A percentile compares a stretch with the other conserved stretches of the same genome.
Conservation (phyloP, 495 filamentous ascomycete species). For the Penicillium bovifimosum region DNA sequence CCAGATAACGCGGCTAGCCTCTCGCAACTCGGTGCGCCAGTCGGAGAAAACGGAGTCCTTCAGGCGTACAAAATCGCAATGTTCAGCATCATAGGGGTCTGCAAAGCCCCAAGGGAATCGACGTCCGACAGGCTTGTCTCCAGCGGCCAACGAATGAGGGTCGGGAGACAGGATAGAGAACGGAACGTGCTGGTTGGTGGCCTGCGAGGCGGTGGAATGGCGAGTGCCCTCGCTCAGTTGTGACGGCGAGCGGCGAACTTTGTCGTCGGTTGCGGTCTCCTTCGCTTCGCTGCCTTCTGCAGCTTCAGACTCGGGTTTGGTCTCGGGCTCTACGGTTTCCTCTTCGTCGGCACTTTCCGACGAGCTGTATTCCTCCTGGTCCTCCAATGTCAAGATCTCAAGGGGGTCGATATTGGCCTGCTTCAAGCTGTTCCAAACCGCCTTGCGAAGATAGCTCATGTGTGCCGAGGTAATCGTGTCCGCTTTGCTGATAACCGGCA, state of each 20-base stretch:
- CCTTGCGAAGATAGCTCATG: slow-evolving; percentile 87
- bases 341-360: slow-evolving; percentile 54
- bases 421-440: slow-evolving; percentile 83
- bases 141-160: slow-evolving; percentile 68
- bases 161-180: slow-evolving; percentile 94
- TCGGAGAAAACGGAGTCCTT: slow-evolving; percentile 90
- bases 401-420: slow-evolving; percentile 82
- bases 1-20: slow-evolving; percentile 87
- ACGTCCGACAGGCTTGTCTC: slow-evolving; percentile 57
- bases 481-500: slow-evolving; percentile 94
- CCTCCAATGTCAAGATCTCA: slow-evolving; percentile 76
- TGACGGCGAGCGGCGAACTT: background rate
- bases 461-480: slow-evolving; percentile 91
- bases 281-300: slow-evolving; percentile 21
- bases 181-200: slow-evolving; percentile 52
- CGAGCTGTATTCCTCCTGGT: slow-evolving; percentile 59
- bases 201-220: slow-evolving; percentile 19
- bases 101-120: slow-evolving; percentile 96
- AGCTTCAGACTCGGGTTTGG: slow-evolving; percentile 23
- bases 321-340: slow-evolving; percentile 24
- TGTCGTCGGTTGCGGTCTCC: slow-evolving; percentile 4
- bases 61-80: slow-evolving; percentile 90
- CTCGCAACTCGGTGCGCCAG: slow-evolving; percentile 86
- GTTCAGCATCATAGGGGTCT: slow-evolving; percentile 80
- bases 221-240: slow-evolving; percentile 19